A percentile compares a stretch with the other conserved stretches of the same genome.
phyloP scores from a whole-genome alignment of 2,329 filamentous ascomycete genomes.

The Trichoderma guizhouense region DNA sequence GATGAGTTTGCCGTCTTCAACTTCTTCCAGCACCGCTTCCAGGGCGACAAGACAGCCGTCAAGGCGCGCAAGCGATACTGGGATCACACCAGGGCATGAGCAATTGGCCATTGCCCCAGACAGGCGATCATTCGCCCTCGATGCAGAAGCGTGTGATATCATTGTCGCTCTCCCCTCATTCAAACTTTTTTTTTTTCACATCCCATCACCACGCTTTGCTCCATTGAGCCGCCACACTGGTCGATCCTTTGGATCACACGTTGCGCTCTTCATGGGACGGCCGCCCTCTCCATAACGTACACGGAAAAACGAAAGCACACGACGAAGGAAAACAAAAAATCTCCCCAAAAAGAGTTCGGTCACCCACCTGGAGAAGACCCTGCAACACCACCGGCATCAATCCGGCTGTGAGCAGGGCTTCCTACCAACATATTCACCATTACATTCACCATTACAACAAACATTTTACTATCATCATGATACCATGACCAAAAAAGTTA shows the following conservation, averaged over 20 bases:
- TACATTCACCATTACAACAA: background rate
- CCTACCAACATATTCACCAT: background rate
- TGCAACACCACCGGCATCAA: background rate
- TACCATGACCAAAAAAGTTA: background rate
- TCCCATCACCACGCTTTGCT: background rate
- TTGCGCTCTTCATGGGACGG: background rate
- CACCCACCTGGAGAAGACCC: background rate
- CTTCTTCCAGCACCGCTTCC: conserved; percentile 69
- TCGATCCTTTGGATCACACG: background rate
- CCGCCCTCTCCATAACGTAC: background rate
- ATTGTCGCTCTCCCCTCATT: background rate
- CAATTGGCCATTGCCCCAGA: background rate
- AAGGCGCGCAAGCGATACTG: conserved; percentile 52
- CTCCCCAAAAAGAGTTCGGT: background rate
- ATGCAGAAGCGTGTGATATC: background rate
- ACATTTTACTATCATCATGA: background rate
- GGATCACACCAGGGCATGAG: conserved; percentile 42
- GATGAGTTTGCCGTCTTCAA: conserved; percentile 87
- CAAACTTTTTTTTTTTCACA: background rate
- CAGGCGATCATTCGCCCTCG: background rate
- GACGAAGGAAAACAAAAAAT: background rate
- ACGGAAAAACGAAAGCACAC: background rate
- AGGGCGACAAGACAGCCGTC: conserved; percentile 47
- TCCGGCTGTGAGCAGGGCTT: background rate
- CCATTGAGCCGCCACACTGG: background rate